Conservation (phyloP, 1,139 yeast genomes). For the Ashbya aceris region DNA sequence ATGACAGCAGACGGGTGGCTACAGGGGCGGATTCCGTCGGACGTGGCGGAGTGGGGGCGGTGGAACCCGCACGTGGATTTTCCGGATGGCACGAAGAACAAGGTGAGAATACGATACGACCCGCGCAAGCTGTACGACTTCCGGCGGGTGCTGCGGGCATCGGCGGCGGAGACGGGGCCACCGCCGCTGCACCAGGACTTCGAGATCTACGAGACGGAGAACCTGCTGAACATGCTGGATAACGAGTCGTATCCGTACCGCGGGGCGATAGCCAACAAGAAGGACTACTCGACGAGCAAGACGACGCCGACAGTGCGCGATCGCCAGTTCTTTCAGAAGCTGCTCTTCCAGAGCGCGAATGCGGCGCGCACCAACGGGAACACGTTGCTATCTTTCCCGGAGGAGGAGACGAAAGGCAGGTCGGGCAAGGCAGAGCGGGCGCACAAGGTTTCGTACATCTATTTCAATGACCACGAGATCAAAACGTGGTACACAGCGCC, state of each 20-base stretch:
- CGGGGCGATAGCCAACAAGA: conserved; percentile 19
- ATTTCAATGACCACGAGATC: conserved; percentile 62
- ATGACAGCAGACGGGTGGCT: not conserved
- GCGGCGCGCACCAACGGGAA: conserved; percentile 24
- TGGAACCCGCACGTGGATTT: conserved; percentile 18
- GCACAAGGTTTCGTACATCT: conserved; percentile 41
- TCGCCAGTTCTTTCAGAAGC: conserved; percentile 17
- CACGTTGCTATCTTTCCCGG: conserved; percentile 13
- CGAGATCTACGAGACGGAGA: conserved; percentile 16
- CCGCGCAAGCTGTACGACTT: conserved; percentile 21
- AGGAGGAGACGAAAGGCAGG: conserved; percentile 6
- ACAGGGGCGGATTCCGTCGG: not conserved
- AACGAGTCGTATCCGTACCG: conserved; percentile 21
- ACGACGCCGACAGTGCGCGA: conserved; percentile 22
- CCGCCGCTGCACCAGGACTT: conserved; percentile 12
- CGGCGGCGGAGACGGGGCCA: conserved; percentile 4
- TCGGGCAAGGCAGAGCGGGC: conserved; percentile 5
- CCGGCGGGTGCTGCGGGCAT: conserved; percentile 12
- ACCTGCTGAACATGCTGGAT: conserved; percentile 15
- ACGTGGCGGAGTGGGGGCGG: conserved; percentile 7
- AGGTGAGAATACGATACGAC: conserved; percentile 20
- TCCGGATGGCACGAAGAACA: conserved; percentile 6
- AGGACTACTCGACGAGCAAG: conserved; percentile 18
- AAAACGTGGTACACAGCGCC: conserved; percentile 93
- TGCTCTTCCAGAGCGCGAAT: conserved; percentile 14